Conservation (phyloP, 2,329 filamentous ascomycete genomes). For the Pseudocercospora eumusae region DNA sequence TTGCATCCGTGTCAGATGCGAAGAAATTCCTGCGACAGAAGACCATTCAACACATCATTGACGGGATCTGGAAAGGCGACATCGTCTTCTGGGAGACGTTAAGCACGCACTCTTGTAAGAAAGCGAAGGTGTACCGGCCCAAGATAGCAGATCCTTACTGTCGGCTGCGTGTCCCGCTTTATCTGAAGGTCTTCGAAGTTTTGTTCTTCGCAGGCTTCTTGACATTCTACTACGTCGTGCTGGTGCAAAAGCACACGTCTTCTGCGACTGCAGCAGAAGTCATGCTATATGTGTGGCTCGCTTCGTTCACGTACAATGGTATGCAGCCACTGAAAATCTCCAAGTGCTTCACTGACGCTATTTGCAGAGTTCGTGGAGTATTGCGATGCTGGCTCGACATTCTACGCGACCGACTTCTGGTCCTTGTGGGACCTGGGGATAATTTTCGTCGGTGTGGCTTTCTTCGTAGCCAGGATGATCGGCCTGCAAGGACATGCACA, state of each 20-base stretch:
- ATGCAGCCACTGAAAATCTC: slow-evolving; percentile 43
- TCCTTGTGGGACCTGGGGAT: slow-evolving; percentile 60
- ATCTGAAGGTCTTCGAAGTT: slow-evolving; percentile 82
- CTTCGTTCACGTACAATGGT: slow-evolving; percentile 81
- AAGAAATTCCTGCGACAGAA: slow-evolving; percentile 83
- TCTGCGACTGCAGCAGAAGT: slow-evolving; percentile 69
- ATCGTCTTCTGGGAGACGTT: slow-evolving; percentile 84
- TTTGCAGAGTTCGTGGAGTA: slow-evolving; percentile 65
- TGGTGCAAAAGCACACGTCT: slow-evolving; percentile 68
- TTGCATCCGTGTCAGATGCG: slow-evolving; percentile 76
- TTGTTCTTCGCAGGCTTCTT: slow-evolving; percentile 77
- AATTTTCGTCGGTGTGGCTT: slow-evolving; percentile 50
- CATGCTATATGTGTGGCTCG: slow-evolving; percentile 80
- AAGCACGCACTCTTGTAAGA: slow-evolving; percentile 71
- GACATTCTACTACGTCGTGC: slow-evolving; percentile 79
- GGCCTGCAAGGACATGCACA: slow-evolving; percentile 63
- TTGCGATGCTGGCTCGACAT: slow-evolving; percentile 80
- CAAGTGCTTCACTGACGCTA: not conserved
- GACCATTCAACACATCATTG: slow-evolving; percentile 79
- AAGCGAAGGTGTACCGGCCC: slow-evolving; percentile 72
- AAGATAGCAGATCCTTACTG: slow-evolving; percentile 70
- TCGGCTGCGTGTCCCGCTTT: slow-evolving; percentile 74
- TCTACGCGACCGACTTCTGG: slow-evolving; percentile 84
- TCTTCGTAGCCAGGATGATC: slow-evolving; percentile 67
- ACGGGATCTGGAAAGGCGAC: slow-evolving; percentile 81